phyloP scores from a whole-genome alignment of 441 rosid genomes.

The Arabidopsis lyrata region DNA sequence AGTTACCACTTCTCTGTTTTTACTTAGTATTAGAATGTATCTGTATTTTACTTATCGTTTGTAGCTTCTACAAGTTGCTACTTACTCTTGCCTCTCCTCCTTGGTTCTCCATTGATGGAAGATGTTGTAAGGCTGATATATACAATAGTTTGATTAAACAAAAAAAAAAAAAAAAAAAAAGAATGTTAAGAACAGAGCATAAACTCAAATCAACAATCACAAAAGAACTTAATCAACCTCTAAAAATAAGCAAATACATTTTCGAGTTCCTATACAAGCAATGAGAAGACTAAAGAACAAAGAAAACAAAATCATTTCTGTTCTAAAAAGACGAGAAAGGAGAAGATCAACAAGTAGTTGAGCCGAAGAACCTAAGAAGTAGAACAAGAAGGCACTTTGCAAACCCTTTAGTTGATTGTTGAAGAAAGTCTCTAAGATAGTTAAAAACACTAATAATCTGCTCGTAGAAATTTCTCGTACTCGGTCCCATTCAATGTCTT shows the following conservation, averaged over 20 bases:
- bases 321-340: background rate
- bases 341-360: constrained; percentile 34
- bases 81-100: too few species aligned
- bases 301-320: background rate
- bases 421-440: background rate
- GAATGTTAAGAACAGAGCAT: background rate
- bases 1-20: too few species aligned
- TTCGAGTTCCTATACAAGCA: constrained; percentile 31
- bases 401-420: constrained; percentile 3
- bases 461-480: constrained; percentile 64
- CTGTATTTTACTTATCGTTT: too few species aligned
- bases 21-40: too few species aligned
- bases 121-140: too few species aligned
- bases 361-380: constrained; percentile 26
- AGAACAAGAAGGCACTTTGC: constrained; percentile 26
- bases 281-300: constrained; percentile 1
- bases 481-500: constrained; percentile 70
- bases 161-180: too few species aligned
- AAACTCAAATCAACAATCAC: background rate
- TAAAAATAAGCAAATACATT: constrained; percentile 5
- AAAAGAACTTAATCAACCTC: background rate
- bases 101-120: too few species aligned
- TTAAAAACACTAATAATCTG: constrained; percentile 56
- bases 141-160: too few species aligned
- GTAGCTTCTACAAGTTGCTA: too few species aligned